phyloP scores from a whole-genome alignment of 345 rosid genomes.

The Populus euphratica region DNA sequence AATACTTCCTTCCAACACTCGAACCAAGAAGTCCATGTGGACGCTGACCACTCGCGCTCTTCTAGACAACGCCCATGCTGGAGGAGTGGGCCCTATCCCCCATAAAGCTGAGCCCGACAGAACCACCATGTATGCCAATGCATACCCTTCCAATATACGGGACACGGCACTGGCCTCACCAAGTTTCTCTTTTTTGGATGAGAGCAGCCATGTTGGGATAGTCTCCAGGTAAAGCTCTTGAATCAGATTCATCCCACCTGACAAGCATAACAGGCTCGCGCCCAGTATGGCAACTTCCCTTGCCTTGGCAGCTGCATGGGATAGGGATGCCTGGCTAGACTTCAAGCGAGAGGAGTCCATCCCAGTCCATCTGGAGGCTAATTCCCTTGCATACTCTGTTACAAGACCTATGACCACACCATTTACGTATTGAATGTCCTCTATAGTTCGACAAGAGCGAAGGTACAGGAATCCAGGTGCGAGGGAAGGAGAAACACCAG shows the following conservation, averaged over 20 bases:
- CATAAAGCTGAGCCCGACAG: conserved; percentile 39
- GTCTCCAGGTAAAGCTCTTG: conserved; percentile 46
- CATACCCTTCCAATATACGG: conserved; percentile 45
- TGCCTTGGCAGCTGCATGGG: conserved; percentile 37
- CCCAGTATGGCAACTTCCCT: conserved; percentile 55
- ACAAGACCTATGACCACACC: conserved; percentile 45
- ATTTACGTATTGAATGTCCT: conserved; percentile 32
- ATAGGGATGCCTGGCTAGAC: conserved; percentile 46
- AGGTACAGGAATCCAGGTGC: conserved; percentile 63
- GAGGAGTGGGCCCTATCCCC: conserved; percentile 32
- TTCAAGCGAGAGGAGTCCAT: conserved; percentile 31
- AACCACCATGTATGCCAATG: conserved; percentile 49
- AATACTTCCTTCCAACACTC: conserved; percentile 46
- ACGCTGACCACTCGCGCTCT: conserved; percentile 26
- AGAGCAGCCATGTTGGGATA: conserved; percentile 56
- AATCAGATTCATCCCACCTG: conserved; percentile 49
- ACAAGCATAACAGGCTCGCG: conserved; percentile 47
- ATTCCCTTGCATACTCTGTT: conserved; percentile 43
- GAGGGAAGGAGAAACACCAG: conserved; percentile 22
- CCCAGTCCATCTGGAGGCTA: conserved; percentile 28
- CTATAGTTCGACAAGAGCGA: conserved; percentile 48
- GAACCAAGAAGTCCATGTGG: conserved; percentile 52
- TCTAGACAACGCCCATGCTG: conserved; percentile 28
- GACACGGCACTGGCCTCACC: conserved; percentile 33
- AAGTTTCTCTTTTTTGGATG: conserved; percentile 27